These are phyloP conservation scores for Pestalotiopsis sp. DNA, from an alignment of 2,329 filamentous ascomycete species.

Conservation along the genomic window DNA sequence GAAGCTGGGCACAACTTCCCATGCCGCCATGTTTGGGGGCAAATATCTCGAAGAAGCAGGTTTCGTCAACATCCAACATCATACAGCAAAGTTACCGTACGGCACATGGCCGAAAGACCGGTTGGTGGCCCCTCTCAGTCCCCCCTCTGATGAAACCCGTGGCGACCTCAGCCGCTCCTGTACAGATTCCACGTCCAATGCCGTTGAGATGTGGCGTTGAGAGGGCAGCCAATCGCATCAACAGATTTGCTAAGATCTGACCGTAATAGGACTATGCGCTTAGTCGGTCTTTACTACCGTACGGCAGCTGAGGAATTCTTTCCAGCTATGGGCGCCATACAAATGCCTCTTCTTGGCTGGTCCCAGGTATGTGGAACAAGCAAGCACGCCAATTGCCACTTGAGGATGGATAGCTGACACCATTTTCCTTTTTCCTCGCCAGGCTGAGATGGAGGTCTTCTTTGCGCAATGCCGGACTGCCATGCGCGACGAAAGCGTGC, in stretches of 20 bases:
- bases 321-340: constrained; percentile 41
- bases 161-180: not conserved
- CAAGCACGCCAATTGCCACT: not conserved
- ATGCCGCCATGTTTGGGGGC: constrained; percentile 39
- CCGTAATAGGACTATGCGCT: constrained; percentile 34
- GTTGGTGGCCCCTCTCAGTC: constrained; percentile 16
- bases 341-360: constrained; percentile 42
- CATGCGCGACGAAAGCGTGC: constrained; percentile 31
- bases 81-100: constrained; percentile 26
- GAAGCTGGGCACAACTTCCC: constrained; percentile 38
- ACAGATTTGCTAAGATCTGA: not conserved
- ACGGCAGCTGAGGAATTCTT: constrained; percentile 45
- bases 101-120: constrained; percentile 30
- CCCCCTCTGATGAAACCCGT: not conserved
- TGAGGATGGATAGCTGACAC: no score
- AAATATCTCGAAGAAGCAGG: constrained; percentile 34
- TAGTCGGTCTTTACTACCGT: constrained; percentile 44
- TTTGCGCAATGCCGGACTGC: constrained; percentile 28
- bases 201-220: not conserved
- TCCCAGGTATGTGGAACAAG: constrained; percentile 17
- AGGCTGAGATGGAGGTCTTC: constrained; percentile 28
- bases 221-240: not conserved
- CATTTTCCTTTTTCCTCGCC: not conserved
- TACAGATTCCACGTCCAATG: not conserved
- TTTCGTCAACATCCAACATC: constrained; percentile 27